Base-by-base conservation (phyloP, 106 monocot genomes). In the Ottelia alismoides region DNA sequence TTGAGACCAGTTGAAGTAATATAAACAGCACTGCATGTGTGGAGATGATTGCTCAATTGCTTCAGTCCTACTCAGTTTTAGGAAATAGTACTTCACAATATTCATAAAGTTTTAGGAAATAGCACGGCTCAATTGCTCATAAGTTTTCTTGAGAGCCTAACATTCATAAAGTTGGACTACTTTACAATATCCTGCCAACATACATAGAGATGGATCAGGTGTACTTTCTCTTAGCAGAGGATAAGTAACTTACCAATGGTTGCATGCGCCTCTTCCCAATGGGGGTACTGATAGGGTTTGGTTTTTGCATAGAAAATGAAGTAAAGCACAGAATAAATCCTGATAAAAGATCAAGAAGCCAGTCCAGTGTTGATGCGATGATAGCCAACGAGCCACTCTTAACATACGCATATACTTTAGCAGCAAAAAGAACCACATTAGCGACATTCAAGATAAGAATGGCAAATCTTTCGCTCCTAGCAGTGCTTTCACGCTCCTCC, bases 181-280 rank as follows among this genome's bases (percentile, higher is more conserved):
- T n/a, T n/a, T n/a, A n/a, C n/a, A n/a, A n/a, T n/a, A n/a, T n/a
- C n/a, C n/a, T n/a, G n/a, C n/a, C n/a, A n/a, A n/a, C n/a, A n/a
- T n/a, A n/a, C n/a, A n/a, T n/a, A n/a, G n/a, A n/a, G n/a, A n/a
- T n/a, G n/a, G n/a, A n/a, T n/a, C n/a, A n/a, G n/a, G n/a, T n/a
- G n/a, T n/a, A n/a, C n/a, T n/a, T n/a, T n/a, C n/a, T n/a, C n/a
- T n/a, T n/a, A n/a, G n/a, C n/a, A n/a, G n/a, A n/a, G n/a, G n/a
- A n/a, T n/a, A n/a, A n/a, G n/a, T n/a, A 19, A 28, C 69, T 72
- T 69, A 94, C 93, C 63, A 88, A 66, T 18, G 93, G 93, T 45
- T 94, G 93, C 93, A 94, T 94, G 17, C 88, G 45, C 30, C 70
- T 84, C 68, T 94, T 94, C 6, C 93, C 93, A 63, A 94, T 84